Evolutionary conservation across 75 land plant species (phyloP).

Genomic region (Pinus albicaulis): DNA sequence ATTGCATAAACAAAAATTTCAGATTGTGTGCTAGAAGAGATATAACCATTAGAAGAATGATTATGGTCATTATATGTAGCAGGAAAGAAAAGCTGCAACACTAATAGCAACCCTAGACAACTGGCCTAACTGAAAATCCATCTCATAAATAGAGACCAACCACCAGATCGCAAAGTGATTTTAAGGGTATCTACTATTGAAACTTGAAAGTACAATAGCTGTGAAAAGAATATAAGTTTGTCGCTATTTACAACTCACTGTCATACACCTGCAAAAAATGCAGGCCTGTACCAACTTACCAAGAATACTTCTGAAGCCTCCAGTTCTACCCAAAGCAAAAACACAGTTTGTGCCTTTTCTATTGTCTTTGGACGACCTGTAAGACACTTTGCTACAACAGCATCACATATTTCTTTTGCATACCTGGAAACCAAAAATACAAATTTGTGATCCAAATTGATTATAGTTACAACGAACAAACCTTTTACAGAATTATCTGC

Average conservation of each 20-base stretch:
- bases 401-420: constrained; percentile 46
- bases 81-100: not conserved
- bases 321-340: constrained; percentile 51
- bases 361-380: constrained; percentile 55
- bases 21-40: not conserved
- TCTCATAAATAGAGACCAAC: not conserved
- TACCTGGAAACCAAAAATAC: constrained; percentile 23
- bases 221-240: no score
- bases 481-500: not conserved
- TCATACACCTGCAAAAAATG: not conserved
- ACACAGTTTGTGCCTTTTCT: constrained; percentile 49
- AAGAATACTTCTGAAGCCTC: constrained; percentile 50
- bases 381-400: constrained; percentile 43
- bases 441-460: not conserved
- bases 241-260: no score
- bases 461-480: not conserved
- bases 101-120: not conserved
- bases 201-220: not conserved
- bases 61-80: not conserved
- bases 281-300: constrained; percentile 10
- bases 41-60: no score
- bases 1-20: not conserved
- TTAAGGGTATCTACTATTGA: not conserved
- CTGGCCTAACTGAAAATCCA: not conserved
- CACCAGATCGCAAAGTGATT: no score